A percentile compares a stretch with the other conserved stretches of the same genome.
phyloP scores from a whole-genome alignment of 768 basidiomycete species.

The Pholiota microspora region DNA sequence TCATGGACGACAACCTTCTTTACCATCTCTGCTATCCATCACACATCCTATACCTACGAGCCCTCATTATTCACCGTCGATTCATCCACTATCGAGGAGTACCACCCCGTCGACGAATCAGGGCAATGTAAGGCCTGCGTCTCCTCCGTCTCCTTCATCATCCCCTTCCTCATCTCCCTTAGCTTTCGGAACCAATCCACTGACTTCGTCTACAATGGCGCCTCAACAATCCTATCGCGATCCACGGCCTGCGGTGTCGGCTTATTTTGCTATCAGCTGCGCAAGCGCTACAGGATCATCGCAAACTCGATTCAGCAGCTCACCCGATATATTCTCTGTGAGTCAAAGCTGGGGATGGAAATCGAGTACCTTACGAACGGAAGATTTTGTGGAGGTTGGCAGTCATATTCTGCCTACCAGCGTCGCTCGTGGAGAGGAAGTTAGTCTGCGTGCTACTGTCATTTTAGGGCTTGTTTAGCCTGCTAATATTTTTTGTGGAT shows the following conservation, averaged over 20 bases:
- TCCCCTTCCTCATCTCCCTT: constrained; percentile 14
- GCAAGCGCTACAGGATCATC: constrained; percentile 78
- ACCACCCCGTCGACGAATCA: constrained; percentile 30
- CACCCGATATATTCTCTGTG: constrained; percentile 81
- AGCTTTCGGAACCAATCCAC: constrained; percentile 13
- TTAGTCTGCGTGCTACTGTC: constrained; percentile 77
- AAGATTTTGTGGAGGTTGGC: constrained; percentile 47
- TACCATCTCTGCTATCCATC: constrained; percentile 23
- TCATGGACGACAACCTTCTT: constrained; percentile 29
- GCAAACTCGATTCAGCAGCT: constrained; percentile 80
- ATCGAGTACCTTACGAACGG: constrained; percentile 46
- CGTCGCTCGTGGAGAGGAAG: constrained; percentile 34
- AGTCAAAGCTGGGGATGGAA: constrained; percentile 97
- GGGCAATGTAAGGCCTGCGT: constrained; percentile 19
- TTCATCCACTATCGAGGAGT: constrained; percentile 42
- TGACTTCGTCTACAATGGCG: constrained; percentile 21
- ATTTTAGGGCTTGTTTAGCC: constrained; percentile 69
- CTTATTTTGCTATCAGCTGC: constrained; percentile 84
- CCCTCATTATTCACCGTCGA: constrained; percentile 44
- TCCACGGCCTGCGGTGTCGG: constrained; percentile 64
- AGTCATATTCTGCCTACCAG: constrained; percentile 18
- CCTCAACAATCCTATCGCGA: constrained; percentile 76
- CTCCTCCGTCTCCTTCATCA: constrained; percentile 18
- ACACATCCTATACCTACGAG: constrained; percentile 21
- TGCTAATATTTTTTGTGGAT: background rate